Base-by-base conservation (phyloP, 2,329 filamentous ascomycete genomes). In the Fusarium sambucinum region DNA sequence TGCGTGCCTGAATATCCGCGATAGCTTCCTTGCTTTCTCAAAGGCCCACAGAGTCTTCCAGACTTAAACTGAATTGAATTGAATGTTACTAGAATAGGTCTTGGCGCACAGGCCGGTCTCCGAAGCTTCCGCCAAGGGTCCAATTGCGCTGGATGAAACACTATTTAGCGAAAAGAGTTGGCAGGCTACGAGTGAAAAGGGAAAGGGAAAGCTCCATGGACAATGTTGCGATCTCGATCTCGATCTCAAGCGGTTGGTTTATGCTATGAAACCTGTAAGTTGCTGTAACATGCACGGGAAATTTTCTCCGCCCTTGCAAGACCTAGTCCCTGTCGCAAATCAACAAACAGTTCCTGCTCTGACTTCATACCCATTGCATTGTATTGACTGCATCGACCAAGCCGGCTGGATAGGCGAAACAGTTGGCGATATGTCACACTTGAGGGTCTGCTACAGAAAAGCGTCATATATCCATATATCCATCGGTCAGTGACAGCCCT, bases 81-180 rank as follows among this genome's bases (percentile, higher is more conserved):
- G 35, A 19, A 38, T 38, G 35, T n/a, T 38, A 19, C 35, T 38
- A 19, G 35, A 21, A 48, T n/a, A 30, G 17, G 59, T 45, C 51
- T 67, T 68, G 54, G 66, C 47, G 47, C 52, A 63, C 55, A 58
- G 52, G 52, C 60, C 53, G 56, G 63, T 44, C 56, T 51, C 58
- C 72, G 61, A 67, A 59, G 57, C 35, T 69, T 65, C 72, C 72
- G 69, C 50, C 63, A 73, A 70, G 72, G 33, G 44, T 63, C 68
- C 55, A 52, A 47, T 59, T 52, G 53, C 50, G 56, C 33, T 23
- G 30, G 33, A 61, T 45, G 33, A 52, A 54, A 50, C 54, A 57
- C 38, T 35, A 45, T 41, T 42, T 38, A 50, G 38, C 51, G 60
- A 63, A 35, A 27, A 33, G 45, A 25, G 47, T 42, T 14, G 54